Evolutionary conservation across 164 flowering plant species (phyloP).

Genomic region (Platanus orientalis): DNA sequence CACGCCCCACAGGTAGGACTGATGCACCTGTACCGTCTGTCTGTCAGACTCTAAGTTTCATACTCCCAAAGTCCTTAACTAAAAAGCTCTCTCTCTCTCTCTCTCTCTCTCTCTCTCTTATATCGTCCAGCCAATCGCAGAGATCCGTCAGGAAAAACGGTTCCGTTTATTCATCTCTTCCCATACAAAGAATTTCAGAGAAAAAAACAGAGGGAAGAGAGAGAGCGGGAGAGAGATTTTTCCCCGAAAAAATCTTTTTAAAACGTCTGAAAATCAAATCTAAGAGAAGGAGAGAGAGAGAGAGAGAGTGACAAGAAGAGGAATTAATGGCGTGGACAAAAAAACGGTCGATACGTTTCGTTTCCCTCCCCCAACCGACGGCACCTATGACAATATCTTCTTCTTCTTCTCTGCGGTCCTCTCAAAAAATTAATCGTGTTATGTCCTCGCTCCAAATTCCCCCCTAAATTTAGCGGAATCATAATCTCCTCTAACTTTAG

Average conservation of each 20-base stretch:
- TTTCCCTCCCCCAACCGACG: background rate
- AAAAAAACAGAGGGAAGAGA: too few species aligned
- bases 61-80: too few species aligned
- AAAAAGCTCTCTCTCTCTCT: too few species aligned
- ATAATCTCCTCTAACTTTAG: slow-evolving; percentile 1
- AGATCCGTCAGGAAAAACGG: too few species aligned
- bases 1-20: too few species aligned
- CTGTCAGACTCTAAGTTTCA: too few species aligned
- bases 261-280: too few species aligned
- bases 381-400: slow-evolving; percentile 3
- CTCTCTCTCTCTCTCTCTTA: too few species aligned
- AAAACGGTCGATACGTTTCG: slow-evolving; percentile 15
- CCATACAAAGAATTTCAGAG: background rate
- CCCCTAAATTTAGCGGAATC: background rate
- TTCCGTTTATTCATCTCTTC: background rate
- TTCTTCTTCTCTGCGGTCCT: background rate
- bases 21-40: too few species aligned
- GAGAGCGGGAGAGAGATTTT: background rate
- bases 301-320: background rate
- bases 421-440: background rate
- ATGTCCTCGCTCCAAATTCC: slow-evolving; percentile 7
- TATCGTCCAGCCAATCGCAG: too few species aligned
- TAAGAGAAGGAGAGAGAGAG: background rate
- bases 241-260: too few species aligned
- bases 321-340: slow-evolving; percentile 8